A percentile compares a stretch with the other conserved stretches of the same genome.
These are phyloP conservation scores for Schizosaccharomyces lindneri DNA, from an alignment of 805 yeast species.

Conservation along the genomic window DNA sequence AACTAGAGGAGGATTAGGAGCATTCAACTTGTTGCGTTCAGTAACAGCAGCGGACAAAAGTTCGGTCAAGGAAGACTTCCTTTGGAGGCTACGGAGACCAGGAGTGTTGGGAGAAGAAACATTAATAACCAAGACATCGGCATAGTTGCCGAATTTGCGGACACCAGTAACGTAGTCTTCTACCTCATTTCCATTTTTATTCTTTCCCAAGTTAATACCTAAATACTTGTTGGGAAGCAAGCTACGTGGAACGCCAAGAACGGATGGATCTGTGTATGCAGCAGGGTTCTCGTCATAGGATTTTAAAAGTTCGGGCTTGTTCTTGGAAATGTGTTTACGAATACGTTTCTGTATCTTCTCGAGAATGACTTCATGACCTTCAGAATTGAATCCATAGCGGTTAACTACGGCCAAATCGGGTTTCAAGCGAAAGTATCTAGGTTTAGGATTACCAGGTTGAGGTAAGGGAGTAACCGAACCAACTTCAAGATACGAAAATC, in stretches of 20 bases:
- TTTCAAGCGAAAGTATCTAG: conserved; percentile 68
- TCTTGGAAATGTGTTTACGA: conserved; percentile 15
- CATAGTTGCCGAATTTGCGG: conserved; percentile 49
- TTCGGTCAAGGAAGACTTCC: conserved; percentile 42
- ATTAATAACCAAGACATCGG: conserved; percentile 74
- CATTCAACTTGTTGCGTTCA: conserved; percentile 32
- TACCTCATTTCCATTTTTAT: conserved; percentile 75
- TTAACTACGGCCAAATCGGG: conserved; percentile 78
- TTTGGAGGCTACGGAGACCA: conserved; percentile 69
- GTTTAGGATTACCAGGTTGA: conserved; percentile 86
- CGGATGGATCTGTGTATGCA: conserved; percentile 6
- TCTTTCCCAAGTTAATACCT: conserved; percentile 75
- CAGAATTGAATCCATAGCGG: conserved; percentile 83
- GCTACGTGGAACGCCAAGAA: conserved; percentile 16
- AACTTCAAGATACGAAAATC: conserved; percentile 75
- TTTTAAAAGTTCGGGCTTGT: conserved; percentile 4
- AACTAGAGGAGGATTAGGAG: conserved; percentile 43
- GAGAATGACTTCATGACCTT: conserved; percentile 57
- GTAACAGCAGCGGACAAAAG: conserved; percentile 34
- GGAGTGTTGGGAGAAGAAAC: conserved; percentile 95
- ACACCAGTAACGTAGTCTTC: conserved; percentile 73
- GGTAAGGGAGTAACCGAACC: conserved; percentile 85
- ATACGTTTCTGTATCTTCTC: conserved; percentile 44
- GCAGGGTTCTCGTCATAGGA: conserved; percentile 5
- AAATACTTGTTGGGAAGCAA: conserved; percentile 40